A percentile compares a stretch with the other conserved stretches of the same genome.
Conservation (phyloP, 164 flowering plant genomes). For the Euptelea pleiosperma region DNA sequence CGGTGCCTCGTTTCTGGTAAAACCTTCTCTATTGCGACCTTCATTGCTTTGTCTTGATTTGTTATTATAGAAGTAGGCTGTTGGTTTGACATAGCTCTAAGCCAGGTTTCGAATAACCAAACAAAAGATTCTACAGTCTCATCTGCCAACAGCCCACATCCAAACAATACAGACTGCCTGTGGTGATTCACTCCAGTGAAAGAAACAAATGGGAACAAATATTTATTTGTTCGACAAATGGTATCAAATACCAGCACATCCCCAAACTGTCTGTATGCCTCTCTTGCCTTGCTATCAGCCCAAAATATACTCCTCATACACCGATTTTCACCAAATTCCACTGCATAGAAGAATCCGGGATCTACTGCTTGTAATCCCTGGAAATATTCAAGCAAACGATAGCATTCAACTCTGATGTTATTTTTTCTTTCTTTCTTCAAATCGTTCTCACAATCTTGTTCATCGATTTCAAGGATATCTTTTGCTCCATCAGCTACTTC, state of each 20-base stretch:
- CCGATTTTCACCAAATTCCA: slow-evolving; percentile 10
- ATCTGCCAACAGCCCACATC: slow-evolving; percentile 16
- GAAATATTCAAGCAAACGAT: slow-evolving; percentile 10
- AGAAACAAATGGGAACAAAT: slow-evolving; percentile 15
- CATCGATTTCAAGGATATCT: background rate
- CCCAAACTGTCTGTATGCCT: slow-evolving; percentile 19
- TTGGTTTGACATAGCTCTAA: slow-evolving; percentile 11
- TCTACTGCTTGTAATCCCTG: slow-evolving; percentile 13
- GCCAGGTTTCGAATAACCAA: slow-evolving; percentile 17
- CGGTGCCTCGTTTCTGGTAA: slow-evolving; percentile 17
- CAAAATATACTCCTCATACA: slow-evolving; percentile 16
- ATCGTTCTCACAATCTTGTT: slow-evolving; percentile 6
- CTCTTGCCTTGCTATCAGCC: slow-evolving; percentile 14
- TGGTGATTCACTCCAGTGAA: slow-evolving; percentile 18
- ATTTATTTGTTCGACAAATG: slow-evolving; percentile 13
- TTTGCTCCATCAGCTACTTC: slow-evolving; percentile 10
- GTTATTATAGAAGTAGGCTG: slow-evolving; percentile 13
- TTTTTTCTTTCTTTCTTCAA: slow-evolving; percentile 16
- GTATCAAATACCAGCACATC: slow-evolving; percentile 18
- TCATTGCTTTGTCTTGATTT: slow-evolving; percentile 13
- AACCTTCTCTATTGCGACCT: slow-evolving; percentile 13
- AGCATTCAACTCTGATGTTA: slow-evolving; percentile 14
- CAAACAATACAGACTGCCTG: slow-evolving; percentile 13
- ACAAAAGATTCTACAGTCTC: slow-evolving; percentile 15
- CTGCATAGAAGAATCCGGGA: slow-evolving; percentile 18